Evolutionary conservation across 2,329 filamentous ascomycete genomes (phyloP).

Genomic region (Phoma sp.): DNA sequence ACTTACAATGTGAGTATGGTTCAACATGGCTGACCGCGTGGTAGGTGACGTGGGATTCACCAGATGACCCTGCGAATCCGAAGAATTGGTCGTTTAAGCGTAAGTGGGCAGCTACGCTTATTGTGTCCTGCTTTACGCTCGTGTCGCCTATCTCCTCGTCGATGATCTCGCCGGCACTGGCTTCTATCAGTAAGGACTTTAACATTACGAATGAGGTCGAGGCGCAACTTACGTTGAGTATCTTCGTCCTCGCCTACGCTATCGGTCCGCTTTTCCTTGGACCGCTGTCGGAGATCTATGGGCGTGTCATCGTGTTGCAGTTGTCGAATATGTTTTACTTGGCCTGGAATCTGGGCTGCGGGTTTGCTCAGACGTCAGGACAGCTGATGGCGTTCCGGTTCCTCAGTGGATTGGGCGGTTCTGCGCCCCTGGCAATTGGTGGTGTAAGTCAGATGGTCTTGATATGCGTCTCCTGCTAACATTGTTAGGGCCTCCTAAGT

Average conservation of each 20-base stretch:
- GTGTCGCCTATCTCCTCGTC: constrained; percentile 51
- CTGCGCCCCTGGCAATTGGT: constrained; percentile 49
- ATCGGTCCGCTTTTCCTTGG: constrained; percentile 50
- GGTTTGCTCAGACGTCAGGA: constrained; percentile 44
- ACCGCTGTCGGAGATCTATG: constrained; percentile 50
- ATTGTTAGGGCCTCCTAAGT: constrained; percentile 46
- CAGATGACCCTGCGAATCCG: constrained; percentile 56
- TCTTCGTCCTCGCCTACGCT: constrained; percentile 51
- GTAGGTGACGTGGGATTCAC: constrained; percentile 55
- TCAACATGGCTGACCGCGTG: constrained; percentile 12
- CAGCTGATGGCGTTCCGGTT: constrained; percentile 50
- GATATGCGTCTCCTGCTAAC: not conserved
- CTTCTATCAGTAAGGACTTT: constrained; percentile 42
- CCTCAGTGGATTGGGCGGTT: constrained; percentile 47
- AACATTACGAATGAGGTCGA: constrained; percentile 43
- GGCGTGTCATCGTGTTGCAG: constrained; percentile 48
- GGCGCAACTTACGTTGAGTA: constrained; percentile 46
- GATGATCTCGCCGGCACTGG: constrained; percentile 50
- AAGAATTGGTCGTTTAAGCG: constrained; percentile 55
- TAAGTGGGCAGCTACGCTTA: constrained; percentile 55
- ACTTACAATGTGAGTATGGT: no score
- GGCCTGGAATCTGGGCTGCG: constrained; percentile 50
- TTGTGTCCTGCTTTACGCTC: constrained; percentile 52
- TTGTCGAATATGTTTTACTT: constrained; percentile 50
- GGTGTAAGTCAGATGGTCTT: constrained; percentile 28